These are phyloP conservation scores for Patellifolia procumbens DNA, from an alignment of 179 eudicot genomes.

Conservation along the genomic window DNA sequence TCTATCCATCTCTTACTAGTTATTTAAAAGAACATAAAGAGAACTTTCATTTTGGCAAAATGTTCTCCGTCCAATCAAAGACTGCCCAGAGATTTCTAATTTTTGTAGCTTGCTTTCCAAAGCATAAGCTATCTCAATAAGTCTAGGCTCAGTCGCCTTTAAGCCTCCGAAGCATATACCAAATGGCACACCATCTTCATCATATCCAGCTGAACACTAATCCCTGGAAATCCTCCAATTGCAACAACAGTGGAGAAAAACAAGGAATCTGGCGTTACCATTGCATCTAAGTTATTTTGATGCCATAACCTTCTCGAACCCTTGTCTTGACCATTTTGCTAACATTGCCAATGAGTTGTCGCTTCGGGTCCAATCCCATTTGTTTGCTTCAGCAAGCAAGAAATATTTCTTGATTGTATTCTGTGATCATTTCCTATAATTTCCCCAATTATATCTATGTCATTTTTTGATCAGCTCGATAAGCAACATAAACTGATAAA, in stretches of 20 bases:
- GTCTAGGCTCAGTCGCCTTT: slow-evolving; percentile 41
- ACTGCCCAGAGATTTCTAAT: slow-evolving; percentile 41
- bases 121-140: slow-evolving; percentile 52
- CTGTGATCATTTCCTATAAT: slow-evolving; percentile 43
- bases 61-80: no score
- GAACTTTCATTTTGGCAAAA: no score
- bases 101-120: slow-evolving; percentile 58
- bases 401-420: slow-evolving; percentile 45
- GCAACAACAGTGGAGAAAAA: slow-evolving; percentile 35
- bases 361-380: slow-evolving; percentile 27
- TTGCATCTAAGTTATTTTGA: slow-evolving; percentile 35
- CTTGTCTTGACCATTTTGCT: slow-evolving; percentile 23
- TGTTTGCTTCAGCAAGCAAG: slow-evolving; percentile 31
- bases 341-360: slow-evolving; percentile 25
- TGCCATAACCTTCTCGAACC: slow-evolving; percentile 41
- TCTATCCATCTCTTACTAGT: no score
- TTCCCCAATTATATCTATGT: background rate
- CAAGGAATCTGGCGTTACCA: slow-evolving; percentile 25
- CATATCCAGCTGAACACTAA: slow-evolving; percentile 41
- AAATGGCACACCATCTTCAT: slow-evolving; percentile 40
- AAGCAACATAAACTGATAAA: background rate
- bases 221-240: slow-evolving; percentile 47
- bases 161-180: slow-evolving; percentile 56
- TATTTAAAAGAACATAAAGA: no score
- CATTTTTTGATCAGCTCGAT: no score